Base-by-base conservation (phyloP, 2,329 filamentous ascomycete genomes). In the Tetracladium maxilliforme region DNA sequence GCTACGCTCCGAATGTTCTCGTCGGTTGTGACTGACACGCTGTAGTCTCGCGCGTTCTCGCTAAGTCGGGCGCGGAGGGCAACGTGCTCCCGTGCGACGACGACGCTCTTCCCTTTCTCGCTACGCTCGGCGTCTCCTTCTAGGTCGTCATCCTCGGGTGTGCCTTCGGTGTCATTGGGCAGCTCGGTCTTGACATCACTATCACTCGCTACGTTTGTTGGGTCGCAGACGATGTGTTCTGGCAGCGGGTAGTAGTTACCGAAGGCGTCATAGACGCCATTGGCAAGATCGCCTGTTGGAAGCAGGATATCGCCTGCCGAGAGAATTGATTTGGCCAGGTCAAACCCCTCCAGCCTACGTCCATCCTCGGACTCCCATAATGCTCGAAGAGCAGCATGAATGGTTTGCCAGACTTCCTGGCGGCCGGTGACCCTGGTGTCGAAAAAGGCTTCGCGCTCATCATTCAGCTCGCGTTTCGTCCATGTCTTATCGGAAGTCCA, bases 371-470 rank as follows among this genome's bases (percentile, higher is more conserved):
- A 27, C 27, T 36, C 60, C 54, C 76, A 76, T 32, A 93, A 47
- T 6, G 80, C 54, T 32, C 78, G 66, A 11, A 83, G 59, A 0
- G 74, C 77, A 2, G 70, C 56, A 22, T 64, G 64, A 10, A 94
- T 49, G 1, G 80, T 75, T 37, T 70, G 70, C 87, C 87, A 95
- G 14, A 90, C 65, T 48, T 93, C 81, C 5, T 63, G 42, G 4
- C 70, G 64, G 3, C 83, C 83, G 0, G 77, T 79, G 10, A 92
- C 81, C 23, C 83, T 61, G 2, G 86, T 94, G 32, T 94, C 84
- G 49, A 92, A 95, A 58, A 92, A 94, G 33, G 83, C 83, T 24
- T 54, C 55, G 24, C 87, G 68, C 51, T 93, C 81, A 16, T 61
- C 61, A 30, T 71, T 67, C 3, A 93, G 57, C 26, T 75, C 57